Percentiles rank a stretch among this genome's conserved stretches.
These are phyloP conservation scores for Leishmania aethiopica DNA, from an alignment of 208 protist genomes.

Conservation along the genomic window DNA sequence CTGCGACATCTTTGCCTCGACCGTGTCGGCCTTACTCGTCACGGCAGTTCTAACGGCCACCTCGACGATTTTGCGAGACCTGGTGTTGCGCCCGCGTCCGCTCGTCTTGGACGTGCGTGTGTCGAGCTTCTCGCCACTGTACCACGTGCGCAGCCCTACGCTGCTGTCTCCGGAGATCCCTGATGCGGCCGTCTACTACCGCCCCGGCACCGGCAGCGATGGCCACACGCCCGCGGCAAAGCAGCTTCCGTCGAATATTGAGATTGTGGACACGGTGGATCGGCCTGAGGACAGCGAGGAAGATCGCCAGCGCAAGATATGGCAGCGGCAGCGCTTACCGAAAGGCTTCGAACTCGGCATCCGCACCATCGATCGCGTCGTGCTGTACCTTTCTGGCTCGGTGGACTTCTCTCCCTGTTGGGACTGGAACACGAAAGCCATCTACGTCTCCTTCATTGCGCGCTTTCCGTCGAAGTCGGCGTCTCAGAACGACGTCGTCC, in stretches of 20 bases:
- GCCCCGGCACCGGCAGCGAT: neutral
- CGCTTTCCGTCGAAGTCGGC: constrained; percentile 42
- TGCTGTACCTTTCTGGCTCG: constrained; percentile 36
- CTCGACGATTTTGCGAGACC: constrained; percentile 40
- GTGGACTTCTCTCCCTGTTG: constrained; percentile 58
- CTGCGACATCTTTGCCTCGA: constrained; percentile 38
- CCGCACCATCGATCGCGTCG: constrained; percentile 38
- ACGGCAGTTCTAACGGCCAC: constrained; percentile 37
- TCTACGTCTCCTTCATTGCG: constrained; percentile 67
- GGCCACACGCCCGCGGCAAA: neutral
- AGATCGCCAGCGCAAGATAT: constrained; percentile 15
- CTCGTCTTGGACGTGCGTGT: constrained; percentile 37
- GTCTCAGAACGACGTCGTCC: constrained; percentile 53
- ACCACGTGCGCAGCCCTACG: constrained; percentile 19
- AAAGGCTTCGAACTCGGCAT: constrained; percentile 6
- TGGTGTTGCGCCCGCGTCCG: constrained; percentile 23
- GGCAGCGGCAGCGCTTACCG: constrained; percentile 23
- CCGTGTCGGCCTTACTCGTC: constrained; percentile 35
- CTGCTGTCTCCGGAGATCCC: constrained; percentile 15
- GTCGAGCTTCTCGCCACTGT: constrained; percentile 28
- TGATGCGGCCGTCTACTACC: constrained; percentile 20
- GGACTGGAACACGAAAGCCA: constrained; percentile 85
- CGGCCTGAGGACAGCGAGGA: constrained; percentile 20
- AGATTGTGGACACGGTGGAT: constrained; percentile 9
- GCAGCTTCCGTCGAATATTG: constrained; percentile 21